phyloP scores from a whole-genome alignment of 805 yeast genomes.

The Saccharomycopsis olivae region DNA sequence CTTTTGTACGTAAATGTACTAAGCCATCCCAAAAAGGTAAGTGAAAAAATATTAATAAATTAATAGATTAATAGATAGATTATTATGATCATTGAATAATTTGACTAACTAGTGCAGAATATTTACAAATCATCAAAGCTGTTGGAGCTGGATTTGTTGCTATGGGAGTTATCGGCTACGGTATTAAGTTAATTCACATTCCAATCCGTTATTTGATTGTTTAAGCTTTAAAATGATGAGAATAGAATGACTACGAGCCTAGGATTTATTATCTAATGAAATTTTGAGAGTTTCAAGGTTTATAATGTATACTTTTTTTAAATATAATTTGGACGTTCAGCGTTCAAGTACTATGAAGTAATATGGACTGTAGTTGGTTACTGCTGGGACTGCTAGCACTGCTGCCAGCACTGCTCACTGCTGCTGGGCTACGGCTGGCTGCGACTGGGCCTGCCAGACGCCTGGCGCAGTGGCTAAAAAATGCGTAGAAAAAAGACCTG shows the following conservation, averaged over 20 bases:
- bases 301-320: no score
- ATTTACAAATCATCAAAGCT: slow-evolving; percentile 79
- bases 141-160: slow-evolving; percentile 95
- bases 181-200: slow-evolving; percentile 86
- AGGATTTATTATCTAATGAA: not conserved
- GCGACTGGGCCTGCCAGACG: no score
- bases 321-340: no score
- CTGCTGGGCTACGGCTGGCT: no score
- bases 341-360: no score
- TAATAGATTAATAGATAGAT: not conserved
- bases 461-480: no score
- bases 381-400: no score
- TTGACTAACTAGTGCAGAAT: slow-evolving; percentile 38
- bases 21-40: slow-evolving; percentile 78
- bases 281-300: no score
- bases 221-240: slow-evolving; percentile 31
- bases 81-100: not conserved
- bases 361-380: no score
- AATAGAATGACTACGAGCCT: no score
- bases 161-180: slow-evolving; percentile 97
- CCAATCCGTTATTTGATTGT: slow-evolving; percentile 95
- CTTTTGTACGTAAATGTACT: slow-evolving; percentile 83
- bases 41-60: slow-evolving; percentile 21
- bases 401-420: no score
- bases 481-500: no score